Conservation (phyloP, 495 filamentous ascomycete species). For the Bathelium albidoporum region DNA sequence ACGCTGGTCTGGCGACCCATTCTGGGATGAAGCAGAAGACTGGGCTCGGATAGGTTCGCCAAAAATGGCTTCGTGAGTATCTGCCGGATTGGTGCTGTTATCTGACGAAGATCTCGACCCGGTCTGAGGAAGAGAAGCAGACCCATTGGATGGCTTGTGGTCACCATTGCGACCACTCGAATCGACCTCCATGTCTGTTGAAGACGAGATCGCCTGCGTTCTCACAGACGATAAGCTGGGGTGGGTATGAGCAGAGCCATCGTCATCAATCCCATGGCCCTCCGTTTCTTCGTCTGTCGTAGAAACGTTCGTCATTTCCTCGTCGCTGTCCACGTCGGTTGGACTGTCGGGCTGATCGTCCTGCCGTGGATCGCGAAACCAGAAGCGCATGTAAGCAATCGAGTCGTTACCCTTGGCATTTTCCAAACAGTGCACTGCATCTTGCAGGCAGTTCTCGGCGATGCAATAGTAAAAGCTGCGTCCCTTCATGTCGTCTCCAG, state of each 20-base stretch:
- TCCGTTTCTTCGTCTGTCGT: conserved; percentile 24
- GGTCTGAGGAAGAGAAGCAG: neutral
- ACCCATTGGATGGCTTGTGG: neutral
- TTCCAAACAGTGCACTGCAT: conserved; percentile 69
- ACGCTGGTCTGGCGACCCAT: conserved; percentile 16
- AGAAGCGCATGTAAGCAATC: conserved; percentile 87
- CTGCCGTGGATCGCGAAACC: conserved; percentile 62
- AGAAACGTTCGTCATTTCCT: conserved; percentile 28
- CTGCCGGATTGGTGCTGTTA: conserved; percentile 20
- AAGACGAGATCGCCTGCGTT: conserved; percentile 1
- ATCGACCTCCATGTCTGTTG: conserved; percentile 18
- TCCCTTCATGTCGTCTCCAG: conserved; percentile 52
- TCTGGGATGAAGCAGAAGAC: conserved; percentile 35
- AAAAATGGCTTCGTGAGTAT: conserved; percentile 33
- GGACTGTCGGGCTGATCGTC: conserved; percentile 30
- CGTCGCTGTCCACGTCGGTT: conserved; percentile 30
- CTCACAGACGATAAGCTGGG: neutral
- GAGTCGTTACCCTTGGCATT: conserved; percentile 88
- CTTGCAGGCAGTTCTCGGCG: conserved; percentile 59
- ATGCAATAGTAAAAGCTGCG: conserved; percentile 78
- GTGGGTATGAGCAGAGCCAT: neutral
- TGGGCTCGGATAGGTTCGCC: conserved; percentile 23
- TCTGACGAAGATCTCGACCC: conserved; percentile 20
- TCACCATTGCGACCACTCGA: neutral
- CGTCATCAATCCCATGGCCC: conserved; percentile 29